These are phyloP conservation scores for Endocarpon pusillum DNA, from an alignment of 495 filamentous ascomycete genomes.

Conservation along the genomic window DNA sequence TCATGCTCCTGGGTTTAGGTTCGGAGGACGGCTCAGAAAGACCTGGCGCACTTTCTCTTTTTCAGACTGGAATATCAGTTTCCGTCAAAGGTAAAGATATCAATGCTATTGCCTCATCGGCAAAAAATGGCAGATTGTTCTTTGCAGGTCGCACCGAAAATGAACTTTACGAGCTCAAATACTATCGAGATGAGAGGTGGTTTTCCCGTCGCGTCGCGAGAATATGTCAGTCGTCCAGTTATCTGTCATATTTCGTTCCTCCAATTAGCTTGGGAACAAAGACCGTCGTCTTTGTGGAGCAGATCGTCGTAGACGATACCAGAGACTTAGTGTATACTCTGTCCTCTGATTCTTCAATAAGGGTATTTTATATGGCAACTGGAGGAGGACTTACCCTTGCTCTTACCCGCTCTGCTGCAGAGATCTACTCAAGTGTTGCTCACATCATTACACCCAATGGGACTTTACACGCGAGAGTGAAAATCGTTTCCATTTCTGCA, in stretches of 20 bases:
- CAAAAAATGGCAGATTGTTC: slow-evolving; percentile 71
- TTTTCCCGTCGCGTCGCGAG: slow-evolving; percentile 68
- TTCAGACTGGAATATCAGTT: slow-evolving; percentile 66
- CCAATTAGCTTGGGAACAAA: slow-evolving; percentile 30
- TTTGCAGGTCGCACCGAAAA: slow-evolving; percentile 64
- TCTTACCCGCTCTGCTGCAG: slow-evolving; percentile 36
- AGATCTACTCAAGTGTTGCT: slow-evolving; percentile 49
- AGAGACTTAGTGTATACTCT: slow-evolving; percentile 80
- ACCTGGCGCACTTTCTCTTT: slow-evolving; percentile 61
- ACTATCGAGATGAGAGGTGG: slow-evolving; percentile 95
- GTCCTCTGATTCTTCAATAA: slow-evolving; percentile 66
- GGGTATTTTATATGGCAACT: slow-evolving; percentile 61
- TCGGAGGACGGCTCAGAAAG: slow-evolving; percentile 48
- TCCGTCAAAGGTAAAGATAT: slow-evolving; percentile 55
- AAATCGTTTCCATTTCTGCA: slow-evolving; percentile 67
- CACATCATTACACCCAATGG: slow-evolving; percentile 59
- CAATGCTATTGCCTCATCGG: slow-evolving; percentile 57
- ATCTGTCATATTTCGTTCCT: slow-evolving; percentile 54
- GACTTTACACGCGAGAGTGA: slow-evolving; percentile 46
- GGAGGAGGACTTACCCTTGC: slow-evolving; percentile 32
- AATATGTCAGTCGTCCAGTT: slow-evolving; percentile 69
- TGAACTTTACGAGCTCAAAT: slow-evolving; percentile 83
- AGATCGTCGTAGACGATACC: slow-evolving; percentile 77
- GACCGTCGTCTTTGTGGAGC: slow-evolving; percentile 41
- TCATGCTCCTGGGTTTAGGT: slow-evolving; percentile 67